Percentiles rank a stretch among this genome's conserved stretches.
Conservation (phyloP, 1,139 yeast genomes). For the Hanseniaspora uvarum region DNA sequence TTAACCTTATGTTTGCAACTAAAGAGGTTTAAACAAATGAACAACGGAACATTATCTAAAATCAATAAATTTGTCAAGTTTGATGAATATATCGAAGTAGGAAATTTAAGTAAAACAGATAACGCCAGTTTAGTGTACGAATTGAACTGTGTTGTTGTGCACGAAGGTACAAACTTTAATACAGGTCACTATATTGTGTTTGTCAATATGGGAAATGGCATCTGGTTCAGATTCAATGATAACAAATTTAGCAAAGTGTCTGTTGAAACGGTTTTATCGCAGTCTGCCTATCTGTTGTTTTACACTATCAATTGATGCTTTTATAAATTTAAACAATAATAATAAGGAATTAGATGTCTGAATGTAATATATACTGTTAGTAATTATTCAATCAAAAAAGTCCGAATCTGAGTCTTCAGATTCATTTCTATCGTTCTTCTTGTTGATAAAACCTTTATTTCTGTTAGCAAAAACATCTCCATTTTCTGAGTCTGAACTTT, state of each 20-base stretch:
- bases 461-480: conserved; percentile 12
- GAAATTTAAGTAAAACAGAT: conserved; percentile 25
- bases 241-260: conserved; percentile 63
- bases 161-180: conserved; percentile 71
- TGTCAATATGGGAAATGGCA: conserved; percentile 57
- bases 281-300: conserved; percentile 71
- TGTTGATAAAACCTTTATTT: conserved; percentile 46
- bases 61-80: conserved; percentile 64
- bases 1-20: conserved; percentile 74
- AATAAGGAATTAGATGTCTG: not conserved
- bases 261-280: conserved; percentile 52
- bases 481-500: conserved; percentile 30
- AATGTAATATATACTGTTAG: conserved; percentile 5
- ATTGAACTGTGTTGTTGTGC: conserved; percentile 76
- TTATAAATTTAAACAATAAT: not conserved
- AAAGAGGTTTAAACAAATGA: conserved; percentile 72
- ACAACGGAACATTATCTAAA: conserved; percentile 46
- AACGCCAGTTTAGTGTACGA: conserved; percentile 47
- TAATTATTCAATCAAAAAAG: conserved; percentile 33
- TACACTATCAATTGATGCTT: conserved; percentile 47
- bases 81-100: conserved; percentile 63
- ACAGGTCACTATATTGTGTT: conserved; percentile 89
- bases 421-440: conserved; percentile 35
- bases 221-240: conserved; percentile 89
- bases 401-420: conserved; percentile 41